phyloP scores from a whole-genome alignment of 306 rosid genomes.

The Adenanthera pavonina region DNA sequence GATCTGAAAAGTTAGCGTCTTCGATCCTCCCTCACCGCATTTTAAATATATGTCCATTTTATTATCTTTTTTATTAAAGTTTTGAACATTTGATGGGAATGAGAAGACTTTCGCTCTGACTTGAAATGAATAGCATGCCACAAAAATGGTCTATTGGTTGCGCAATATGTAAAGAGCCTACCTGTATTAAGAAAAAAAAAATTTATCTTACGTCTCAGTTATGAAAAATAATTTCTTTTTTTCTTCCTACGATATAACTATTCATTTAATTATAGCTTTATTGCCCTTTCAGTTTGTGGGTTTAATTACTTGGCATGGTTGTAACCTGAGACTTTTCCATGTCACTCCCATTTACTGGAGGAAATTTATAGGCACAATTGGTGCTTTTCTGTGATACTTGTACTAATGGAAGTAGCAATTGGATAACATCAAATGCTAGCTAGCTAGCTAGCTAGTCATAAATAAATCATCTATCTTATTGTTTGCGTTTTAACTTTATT shows the following conservation, averaged over 20 bases:
- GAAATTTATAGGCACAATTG: conserved; percentile 40
- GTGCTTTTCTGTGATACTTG: conserved; percentile 34
- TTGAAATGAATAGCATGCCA: no score
- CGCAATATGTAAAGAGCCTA: no score
- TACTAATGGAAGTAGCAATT: conserved; percentile 35
- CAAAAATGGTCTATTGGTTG: no score
- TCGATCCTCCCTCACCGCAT: conserved; percentile 29
- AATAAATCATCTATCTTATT: conserved; percentile 24
- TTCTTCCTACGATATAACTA: no score
- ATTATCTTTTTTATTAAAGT: no score
- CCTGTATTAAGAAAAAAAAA: no score
- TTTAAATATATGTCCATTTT: no score
- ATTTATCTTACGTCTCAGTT: no score
- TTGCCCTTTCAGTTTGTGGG: conserved; percentile 30
- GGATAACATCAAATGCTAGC: conserved; percentile 35
- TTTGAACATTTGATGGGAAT: no score
- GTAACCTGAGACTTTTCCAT: conserved; percentile 50
- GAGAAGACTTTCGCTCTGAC: no score
- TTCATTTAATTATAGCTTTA: conserved; percentile 30
- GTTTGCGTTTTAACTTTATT: no score
- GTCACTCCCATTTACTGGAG: conserved; percentile 21
- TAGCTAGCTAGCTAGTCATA: conserved; percentile 11
- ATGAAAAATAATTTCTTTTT: no score
- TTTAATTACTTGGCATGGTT: conserved; percentile 39
- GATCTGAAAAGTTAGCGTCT: conserved; percentile 28